Base-by-base conservation (phyloP, 1,284 basidiomycete species). In the Ganoderma resinaceum region DNA sequence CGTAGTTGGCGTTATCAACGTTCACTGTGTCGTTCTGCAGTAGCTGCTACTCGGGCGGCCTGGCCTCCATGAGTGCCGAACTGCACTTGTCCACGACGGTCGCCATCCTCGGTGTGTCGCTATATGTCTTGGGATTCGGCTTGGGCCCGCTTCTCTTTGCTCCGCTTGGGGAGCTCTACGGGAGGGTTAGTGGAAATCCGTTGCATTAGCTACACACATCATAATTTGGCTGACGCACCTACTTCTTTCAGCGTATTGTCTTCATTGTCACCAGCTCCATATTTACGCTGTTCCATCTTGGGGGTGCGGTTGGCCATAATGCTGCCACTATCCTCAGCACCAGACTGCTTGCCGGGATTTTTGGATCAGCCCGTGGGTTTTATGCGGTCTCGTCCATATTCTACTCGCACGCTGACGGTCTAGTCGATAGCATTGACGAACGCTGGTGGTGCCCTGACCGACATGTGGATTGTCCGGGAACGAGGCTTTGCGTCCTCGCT, bases 1-100 rank as follows among this genome's bases (percentile, higher is more conserved):
- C 26, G 29, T 37, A 79, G 78, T 62, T 77, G 9, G 77, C 73
- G 18, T 68, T 72, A 61, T 72, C 75, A 37, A 89, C 90, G 8
- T 87, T 86, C 72, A 88, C 88, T 12, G 86, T 91, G 4, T 89
- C 90, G 0, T 91, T 90, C 75, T 84, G 86, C 61, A 88, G 86
- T 70, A 87, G 85, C 73, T 83, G 84, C 23, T 91, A 91, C 74
- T 84, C 84, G 20, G 87, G 88, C 16, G 89, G 88, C 1, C 77
- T 90, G 3, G 74, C 81, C 23, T 80, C 80, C 63, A 86, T 87
- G 46, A 79, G 81, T 61, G 74, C 75, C 31, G 85, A 87, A 37
- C 80, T 91, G 23, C 78, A 83, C 64, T 82, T 88, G 66, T 84
- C 86, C 2, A 80, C 83, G 63, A 84, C 88, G 63, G 79, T 89